Evolutionary conservation across 768 basidiomycete genomes (phyloP).

Genomic region (Hypsizygus marmoreus): DNA sequence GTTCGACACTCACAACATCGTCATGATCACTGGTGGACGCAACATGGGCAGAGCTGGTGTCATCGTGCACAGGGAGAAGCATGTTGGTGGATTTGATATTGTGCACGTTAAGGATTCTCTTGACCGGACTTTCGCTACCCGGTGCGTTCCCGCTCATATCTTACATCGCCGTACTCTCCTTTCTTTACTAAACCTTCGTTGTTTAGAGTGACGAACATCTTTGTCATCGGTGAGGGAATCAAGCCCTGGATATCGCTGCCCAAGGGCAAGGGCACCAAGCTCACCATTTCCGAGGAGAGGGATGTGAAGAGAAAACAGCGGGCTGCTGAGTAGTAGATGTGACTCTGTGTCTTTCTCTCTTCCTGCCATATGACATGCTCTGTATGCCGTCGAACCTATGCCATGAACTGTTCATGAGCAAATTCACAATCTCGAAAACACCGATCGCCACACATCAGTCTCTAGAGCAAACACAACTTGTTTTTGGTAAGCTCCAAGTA

Average conservation of each 20-base stretch:
- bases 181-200: background rate
- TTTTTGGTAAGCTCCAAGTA: constrained; percentile 1
- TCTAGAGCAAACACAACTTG: too few species aligned
- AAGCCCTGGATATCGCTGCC: constrained; percentile 98
- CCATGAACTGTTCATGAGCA: constrained; percentile 31
- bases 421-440: constrained; percentile 9
- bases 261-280: constrained; percentile 96
- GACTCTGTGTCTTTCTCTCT: constrained; percentile 19
- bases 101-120: constrained; percentile 96
- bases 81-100: constrained; percentile 98
- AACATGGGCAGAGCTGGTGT: constrained; percentile 99
- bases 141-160: constrained; percentile 74
- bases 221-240: constrained; percentile 92
- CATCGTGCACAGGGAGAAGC: constrained; percentile 96
- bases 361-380: constrained; percentile 37
- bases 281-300: constrained; percentile 95
- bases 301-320: constrained; percentile 86
- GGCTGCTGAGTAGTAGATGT: constrained; percentile 62
- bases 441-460: background rate
- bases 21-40: constrained; percentile 97
- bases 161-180: background rate
- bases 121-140: constrained; percentile 96
- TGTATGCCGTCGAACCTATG: constrained; percentile 41
- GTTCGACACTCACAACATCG: constrained; percentile 97
- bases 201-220: constrained; percentile 90